These are phyloP conservation scores for Blastocystis sp. DNA, from an alignment of 352 stramenopile genomes.

Conservation along the genomic window DNA sequence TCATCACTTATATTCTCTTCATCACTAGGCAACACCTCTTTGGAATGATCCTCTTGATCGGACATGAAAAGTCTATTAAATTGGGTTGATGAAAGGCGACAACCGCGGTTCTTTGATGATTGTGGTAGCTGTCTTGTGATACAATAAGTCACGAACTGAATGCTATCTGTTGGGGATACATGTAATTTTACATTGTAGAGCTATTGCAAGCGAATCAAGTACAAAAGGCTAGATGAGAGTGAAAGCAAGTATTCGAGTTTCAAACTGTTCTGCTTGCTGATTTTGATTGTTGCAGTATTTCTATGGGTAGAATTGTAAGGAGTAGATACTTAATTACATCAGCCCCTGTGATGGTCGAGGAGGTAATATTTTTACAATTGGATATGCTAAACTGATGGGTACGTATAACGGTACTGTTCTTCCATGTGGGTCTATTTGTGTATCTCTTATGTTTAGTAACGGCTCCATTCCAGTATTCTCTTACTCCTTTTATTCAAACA, in stretches of 20 bases:
- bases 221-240: slow-evolving; percentile 10
- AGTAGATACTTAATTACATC: slow-evolving; percentile 55
- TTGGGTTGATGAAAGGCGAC: neutral
- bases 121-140: neutral
- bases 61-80: neutral
- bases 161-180: neutral
- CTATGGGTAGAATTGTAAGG: neutral
- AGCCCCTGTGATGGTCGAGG: slow-evolving; percentile 41
- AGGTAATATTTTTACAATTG: slow-evolving; percentile 56
- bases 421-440: neutral
- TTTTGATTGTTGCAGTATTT: slow-evolving; percentile 5
- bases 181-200: neutral
- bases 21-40: neutral
- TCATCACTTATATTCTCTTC: neutral
- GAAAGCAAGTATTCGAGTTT: slow-evolving; percentile 15
- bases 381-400: slow-evolving; percentile 3
- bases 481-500: neutral
- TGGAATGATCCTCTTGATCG: slow-evolving; percentile 3
- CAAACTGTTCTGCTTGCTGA: neutral
- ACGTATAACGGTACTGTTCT: slow-evolving; percentile 37
- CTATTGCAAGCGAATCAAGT: neutral
- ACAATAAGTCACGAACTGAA: neutral
- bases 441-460: neutral
- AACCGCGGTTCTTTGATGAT: neutral
- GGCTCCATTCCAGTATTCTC: neutral